Evolutionary conservation across 163 green algal genomes (phyloP).

Genomic region (Volvox carteri): DNA sequence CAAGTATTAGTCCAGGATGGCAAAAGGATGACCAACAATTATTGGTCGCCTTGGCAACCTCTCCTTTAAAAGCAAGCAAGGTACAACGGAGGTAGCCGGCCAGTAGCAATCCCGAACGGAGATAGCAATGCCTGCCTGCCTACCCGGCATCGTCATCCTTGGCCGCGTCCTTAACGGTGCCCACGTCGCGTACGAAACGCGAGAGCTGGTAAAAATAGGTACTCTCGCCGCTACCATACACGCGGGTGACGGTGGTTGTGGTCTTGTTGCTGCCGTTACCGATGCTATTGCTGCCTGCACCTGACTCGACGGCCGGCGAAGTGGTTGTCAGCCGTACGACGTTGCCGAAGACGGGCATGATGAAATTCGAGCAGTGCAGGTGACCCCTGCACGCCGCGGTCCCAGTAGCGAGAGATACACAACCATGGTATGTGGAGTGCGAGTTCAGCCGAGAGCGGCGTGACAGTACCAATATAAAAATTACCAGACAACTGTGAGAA

Average conservation of each 20-base stretch:
- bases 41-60: no score
- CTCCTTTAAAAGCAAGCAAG: no score
- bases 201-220: conserved; percentile 68
- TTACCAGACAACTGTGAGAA: no score
- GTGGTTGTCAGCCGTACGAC: conserved; percentile 17
- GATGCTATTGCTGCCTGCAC: neutral
- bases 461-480: no score
- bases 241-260: conserved; percentile 18
- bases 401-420: no score
- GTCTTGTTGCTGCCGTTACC: no score
- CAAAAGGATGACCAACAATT: neutral
- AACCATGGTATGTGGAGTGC: no score
- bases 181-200: conserved; percentile 56
- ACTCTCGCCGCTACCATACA: conserved; percentile 62
- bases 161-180: neutral
- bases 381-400: conserved; percentile 45
- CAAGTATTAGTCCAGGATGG: neutral
- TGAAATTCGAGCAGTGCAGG: conserved; percentile 51
- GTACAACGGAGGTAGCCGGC: no score
- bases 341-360: conserved; percentile 61
- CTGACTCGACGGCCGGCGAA: neutral
- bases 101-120: neutral
- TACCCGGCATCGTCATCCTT: conserved; percentile 1
- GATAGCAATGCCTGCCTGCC: neutral
- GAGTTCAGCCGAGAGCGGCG: no score